Conservation (phyloP, 2,329 filamentous ascomycete species). For the Apiospora kogelbergensis region DNA sequence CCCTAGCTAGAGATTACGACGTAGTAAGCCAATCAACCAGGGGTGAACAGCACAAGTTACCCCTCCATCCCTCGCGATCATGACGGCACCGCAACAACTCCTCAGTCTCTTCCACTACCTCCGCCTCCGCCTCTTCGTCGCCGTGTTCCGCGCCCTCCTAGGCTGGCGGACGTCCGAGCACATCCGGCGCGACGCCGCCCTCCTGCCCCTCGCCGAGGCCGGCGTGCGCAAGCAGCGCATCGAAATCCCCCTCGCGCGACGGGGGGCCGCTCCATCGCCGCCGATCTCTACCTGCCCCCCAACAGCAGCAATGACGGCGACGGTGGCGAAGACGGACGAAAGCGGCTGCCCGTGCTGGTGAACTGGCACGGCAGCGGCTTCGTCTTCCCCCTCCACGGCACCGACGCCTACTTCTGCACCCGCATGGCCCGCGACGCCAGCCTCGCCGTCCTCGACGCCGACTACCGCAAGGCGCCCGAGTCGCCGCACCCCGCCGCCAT, state of each 20-base stretch:
- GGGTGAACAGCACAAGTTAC: neutral
- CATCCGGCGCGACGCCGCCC: neutral
- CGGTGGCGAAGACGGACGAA: neutral
- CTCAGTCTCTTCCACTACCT: neutral
- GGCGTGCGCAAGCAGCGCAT: neutral
- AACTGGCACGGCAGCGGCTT: conserved; percentile 71
- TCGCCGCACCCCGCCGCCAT: conserved; percentile 64
- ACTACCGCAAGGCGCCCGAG: conserved; percentile 67
- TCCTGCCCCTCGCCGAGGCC: neutral
- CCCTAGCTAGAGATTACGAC: neutral
- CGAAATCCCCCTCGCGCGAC: neutral
- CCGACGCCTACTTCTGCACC: conserved; percentile 62
- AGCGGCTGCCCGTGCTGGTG: conserved; percentile 51
- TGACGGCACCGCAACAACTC: neutral
- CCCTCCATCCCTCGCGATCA: neutral
- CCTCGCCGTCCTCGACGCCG: conserved; percentile 62
- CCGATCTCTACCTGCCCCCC: neutral
- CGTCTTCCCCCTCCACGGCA: conserved; percentile 60
- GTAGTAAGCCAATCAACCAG: neutral
- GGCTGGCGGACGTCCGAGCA: neutral
- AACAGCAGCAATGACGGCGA: neutral
- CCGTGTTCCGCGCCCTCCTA: neutral
- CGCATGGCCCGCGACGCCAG: conserved; percentile 51
- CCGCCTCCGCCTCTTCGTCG: neutral
- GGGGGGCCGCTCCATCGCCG: neutral